phyloP scores from a whole-genome alignment of 441 rosid species.

The Gossypium davidsonii region DNA sequence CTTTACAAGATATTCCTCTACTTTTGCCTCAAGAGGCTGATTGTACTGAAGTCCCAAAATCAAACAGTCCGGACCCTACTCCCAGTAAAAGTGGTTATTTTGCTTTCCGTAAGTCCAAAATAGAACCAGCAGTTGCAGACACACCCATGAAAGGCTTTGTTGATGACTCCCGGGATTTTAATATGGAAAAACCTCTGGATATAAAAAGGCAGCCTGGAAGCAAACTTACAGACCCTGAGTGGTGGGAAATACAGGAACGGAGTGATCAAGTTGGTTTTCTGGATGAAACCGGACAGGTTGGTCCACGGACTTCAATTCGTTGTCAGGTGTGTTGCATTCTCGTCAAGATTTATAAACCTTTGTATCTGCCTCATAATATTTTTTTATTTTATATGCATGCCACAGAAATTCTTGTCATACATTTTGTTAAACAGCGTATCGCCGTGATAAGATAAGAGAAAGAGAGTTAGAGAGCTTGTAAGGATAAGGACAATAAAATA shows the following conservation, averaged over 20 bases:
- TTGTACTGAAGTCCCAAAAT: constrained; percentile 34
- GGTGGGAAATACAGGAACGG: constrained; percentile 92
- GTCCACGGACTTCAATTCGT: constrained; percentile 76
- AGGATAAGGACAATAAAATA: neutral
- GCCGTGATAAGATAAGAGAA: neutral
- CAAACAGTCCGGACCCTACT: constrained; percentile 29
- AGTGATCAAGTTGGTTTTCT: constrained; percentile 52
- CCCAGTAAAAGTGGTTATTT: constrained; percentile 45
- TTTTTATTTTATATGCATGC: neutral
- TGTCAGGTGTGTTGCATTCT: constrained; percentile 65
- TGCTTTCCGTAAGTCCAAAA: constrained; percentile 53
- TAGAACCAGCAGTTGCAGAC: constrained; percentile 45
- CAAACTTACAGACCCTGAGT: constrained; percentile 49
- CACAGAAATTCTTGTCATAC: neutral
- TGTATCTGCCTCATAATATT: neutral
- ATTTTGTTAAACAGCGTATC: neutral
- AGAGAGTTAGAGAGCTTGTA: neutral
- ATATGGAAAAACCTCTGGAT: constrained; percentile 26
- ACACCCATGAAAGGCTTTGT: constrained; percentile 86
- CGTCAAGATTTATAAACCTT: neutral
- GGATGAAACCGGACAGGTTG: constrained; percentile 79
- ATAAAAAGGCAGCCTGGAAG: constrained; percentile 27
- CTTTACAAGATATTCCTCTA: constrained; percentile 85
- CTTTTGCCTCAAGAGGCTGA: constrained; percentile 82
- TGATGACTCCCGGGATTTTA: constrained; percentile 50